Conservation (phyloP, 2,329 filamentous ascomycete genomes). For the Chrysoporthe deuterocubensis region DNA sequence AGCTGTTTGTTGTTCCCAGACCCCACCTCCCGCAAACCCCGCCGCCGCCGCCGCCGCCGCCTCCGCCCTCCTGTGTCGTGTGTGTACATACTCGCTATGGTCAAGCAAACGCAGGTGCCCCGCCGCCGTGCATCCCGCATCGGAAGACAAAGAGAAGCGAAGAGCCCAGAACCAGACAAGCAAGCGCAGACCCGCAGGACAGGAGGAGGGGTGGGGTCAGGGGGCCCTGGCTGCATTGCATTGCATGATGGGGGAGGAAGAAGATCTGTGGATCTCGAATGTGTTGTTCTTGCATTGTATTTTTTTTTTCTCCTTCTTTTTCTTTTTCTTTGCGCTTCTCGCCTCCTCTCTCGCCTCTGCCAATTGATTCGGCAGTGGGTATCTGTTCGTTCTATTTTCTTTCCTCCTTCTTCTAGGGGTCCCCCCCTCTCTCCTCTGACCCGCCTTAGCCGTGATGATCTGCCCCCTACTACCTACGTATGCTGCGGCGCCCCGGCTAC, state of each 20-base stretch:
- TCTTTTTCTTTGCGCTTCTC: background rate
- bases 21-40: background rate
- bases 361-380: no score
- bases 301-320: background rate
- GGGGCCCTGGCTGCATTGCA: background rate
- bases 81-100: no score
- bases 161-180: background rate
- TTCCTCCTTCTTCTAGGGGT: background rate
- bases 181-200: background rate
- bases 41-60: background rate
- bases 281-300: background rate
- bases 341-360: background rate
- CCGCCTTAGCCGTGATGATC: background rate
- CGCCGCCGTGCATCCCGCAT: conserved; percentile 2
- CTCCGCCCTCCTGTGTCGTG: background rate
- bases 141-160: background rate
- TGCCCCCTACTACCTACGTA: background rate
- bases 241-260: background rate
- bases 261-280: background rate
- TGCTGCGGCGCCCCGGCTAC: no score
- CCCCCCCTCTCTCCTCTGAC: background rate
- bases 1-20: background rate
- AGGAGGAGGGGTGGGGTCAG: background rate
- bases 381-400: no score
- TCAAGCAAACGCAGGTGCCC: background rate